Base-by-base conservation (phyloP, 2,329 filamentous ascomycete species). In the Lecanosticta acicola region DNA sequence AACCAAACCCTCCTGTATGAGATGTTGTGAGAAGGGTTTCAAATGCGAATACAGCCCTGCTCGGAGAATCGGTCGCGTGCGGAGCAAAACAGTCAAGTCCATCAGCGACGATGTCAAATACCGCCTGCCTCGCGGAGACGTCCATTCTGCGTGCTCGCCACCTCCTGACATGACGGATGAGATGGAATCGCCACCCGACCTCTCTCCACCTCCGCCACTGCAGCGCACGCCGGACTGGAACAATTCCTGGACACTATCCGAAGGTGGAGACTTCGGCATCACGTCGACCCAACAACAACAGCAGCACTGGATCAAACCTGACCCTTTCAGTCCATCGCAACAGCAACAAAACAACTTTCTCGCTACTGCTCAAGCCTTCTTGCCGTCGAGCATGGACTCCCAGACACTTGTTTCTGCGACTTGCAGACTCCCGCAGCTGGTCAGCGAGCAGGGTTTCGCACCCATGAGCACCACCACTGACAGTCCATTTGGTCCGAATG, bases 41-140 rank as follows among this genome's bases (percentile, higher is more conserved):
- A 20, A 48, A 18, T 59, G 56, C 42, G 43, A 48, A 29, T 59
- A 59, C 46, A 53, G 48, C 44, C 51, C 46, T 18, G 55, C 54
- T 3, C 41, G 55, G 10, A 49, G 56, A 41, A 53, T 50, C 24
- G 56, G 56, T 14, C 45, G 53, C 26, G 24, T 29, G 5, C 24
- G 26, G 14, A 43, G 39, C 21, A 47, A 29, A 11, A 29, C 24
- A 7, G 5, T 29, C 7, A 48, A 49, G 19, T 48, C 41, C 14
- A 48, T 36, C n/a, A 40, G 38, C 35, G 41, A 29, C 26, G 43
- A 14, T 8, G 33, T 19, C 5, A 45, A 29, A 11, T 29, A 7
- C 24, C 14, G 11, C 14, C 11, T 32, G 14, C 26, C 20, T n/a
- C 7, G 3, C 29, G 17, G 4, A 14, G 14, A 5, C 11, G 20